phyloP scores from a whole-genome alignment of 2,329 filamentous ascomycete genomes.

The Thielaviopsis populi region DNA sequence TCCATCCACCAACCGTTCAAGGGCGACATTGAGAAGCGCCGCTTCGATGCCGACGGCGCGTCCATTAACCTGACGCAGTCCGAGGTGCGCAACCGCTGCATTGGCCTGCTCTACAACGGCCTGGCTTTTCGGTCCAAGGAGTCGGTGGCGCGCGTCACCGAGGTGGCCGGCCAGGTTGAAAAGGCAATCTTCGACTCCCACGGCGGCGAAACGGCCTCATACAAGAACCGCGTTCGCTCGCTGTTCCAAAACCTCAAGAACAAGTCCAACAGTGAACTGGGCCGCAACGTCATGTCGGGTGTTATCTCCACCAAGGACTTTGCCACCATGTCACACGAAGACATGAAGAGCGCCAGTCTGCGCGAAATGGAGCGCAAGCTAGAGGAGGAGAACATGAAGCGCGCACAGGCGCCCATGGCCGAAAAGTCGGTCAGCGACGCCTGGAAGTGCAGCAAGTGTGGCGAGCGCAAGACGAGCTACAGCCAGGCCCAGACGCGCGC shows the following conservation, averaged over 20 bases:
- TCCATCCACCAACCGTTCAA: constrained; percentile 32
- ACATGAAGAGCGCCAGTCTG: constrained; percentile 78
- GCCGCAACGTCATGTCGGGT: constrained; percentile 58
- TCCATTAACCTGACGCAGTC: constrained; percentile 62
- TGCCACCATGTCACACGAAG: constrained; percentile 75
- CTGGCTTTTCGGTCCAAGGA: constrained; percentile 57
- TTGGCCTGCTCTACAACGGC: constrained; percentile 88
- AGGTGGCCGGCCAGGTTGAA: constrained; percentile 70
- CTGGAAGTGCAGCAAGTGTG: constrained; percentile 81
- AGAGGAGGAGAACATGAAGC: constrained; percentile 88
- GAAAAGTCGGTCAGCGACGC: constrained; percentile 82
- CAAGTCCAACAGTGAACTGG: constrained; percentile 67
- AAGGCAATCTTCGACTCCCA: constrained; percentile 54
- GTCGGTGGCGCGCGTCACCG: constrained; percentile 55
- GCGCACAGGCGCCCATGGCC: constrained; percentile 83
- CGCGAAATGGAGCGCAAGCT: constrained; percentile 60
- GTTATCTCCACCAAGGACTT: constrained; percentile 59
- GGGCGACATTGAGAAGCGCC: constrained; percentile 63
- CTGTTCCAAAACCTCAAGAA: constrained; percentile 92
- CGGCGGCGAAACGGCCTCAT: constrained; percentile 52
- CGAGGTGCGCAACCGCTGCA: constrained; percentile 62
- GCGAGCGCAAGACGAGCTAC: constrained; percentile 88
- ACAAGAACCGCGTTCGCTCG: constrained; percentile 79
- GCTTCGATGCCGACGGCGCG: constrained; percentile 66
- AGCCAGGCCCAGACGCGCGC: constrained; percentile 88